A percentile compares a stretch with the other conserved stretches of the same genome.
Conservation (phyloP, 805 yeast species). For the Schwanniomyces polymorphus region DNA sequence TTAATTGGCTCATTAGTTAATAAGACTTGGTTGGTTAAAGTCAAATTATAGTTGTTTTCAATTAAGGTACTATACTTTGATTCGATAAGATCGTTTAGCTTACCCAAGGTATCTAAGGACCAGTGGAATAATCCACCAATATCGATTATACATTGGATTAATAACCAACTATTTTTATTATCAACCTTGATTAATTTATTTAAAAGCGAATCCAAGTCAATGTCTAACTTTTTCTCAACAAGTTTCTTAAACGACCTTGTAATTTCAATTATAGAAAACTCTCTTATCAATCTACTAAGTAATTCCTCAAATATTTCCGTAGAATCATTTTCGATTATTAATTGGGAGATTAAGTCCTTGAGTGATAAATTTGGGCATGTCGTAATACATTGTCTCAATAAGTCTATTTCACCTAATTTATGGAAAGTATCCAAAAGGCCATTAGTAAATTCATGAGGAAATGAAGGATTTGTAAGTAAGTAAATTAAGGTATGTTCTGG, state of each 20-base stretch:
- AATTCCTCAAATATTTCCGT: conserved; percentile 69
- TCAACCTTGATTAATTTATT: conserved; percentile 34
- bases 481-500: conserved; percentile 68
- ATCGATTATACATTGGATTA: conserved; percentile 67
- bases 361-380: conserved; percentile 72
- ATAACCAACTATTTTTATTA: conserved; percentile 55
- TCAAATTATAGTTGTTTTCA: conserved; percentile 43
- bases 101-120: conserved; percentile 49
- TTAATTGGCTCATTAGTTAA: conserved; percentile 21
- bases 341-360: conserved; percentile 60
- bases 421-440: conserved; percentile 55
- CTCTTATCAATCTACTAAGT: conserved; percentile 64
- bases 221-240: conserved; percentile 19
- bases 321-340: conserved; percentile 50
- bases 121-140: conserved; percentile 72
- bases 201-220: conserved; percentile 38
- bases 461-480: conserved; percentile 83
- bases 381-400: conserved; percentile 79
- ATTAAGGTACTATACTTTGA: conserved; percentile 46
- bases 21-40: conserved; percentile 47
- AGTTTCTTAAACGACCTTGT: conserved; percentile 46
- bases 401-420: conserved; percentile 48
- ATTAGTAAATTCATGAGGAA: conserved; percentile 59
- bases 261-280: conserved; percentile 60
- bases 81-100: conserved; percentile 45